Evolutionary conservation across 176 grass and related monocot species (phyloP), one percentile per base, ranked within the genome.

Genomic region (Musa troglodytarum): DNA sequence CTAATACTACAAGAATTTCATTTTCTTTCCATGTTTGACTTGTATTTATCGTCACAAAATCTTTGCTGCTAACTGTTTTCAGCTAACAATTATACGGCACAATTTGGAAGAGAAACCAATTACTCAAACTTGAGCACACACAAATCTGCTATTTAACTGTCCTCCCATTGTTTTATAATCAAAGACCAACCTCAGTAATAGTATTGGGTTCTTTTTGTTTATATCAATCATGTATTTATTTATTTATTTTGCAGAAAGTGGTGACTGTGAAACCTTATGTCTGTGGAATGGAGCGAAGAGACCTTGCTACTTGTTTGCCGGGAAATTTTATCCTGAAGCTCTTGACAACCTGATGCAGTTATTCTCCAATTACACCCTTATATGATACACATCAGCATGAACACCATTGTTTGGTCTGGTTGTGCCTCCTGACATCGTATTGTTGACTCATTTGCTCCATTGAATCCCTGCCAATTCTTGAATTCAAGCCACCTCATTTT

Each of bases 231-330:
- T 61, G 16, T 22, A 22, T 22, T 22, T 63, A 63, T 7, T 61
- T 61, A 17, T 61, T 61, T 14, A 6, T 64, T 26, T 85, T 81
- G 74, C 82, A 97, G 94, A 97, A 93, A 89, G 8, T 87, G 49
- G 2, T 83, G 58, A 93, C 82, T 12, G 73, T 65, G 84, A 85
- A 80, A 49, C 85, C 94, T 10, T 97, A n/a, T n/a, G 94, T 78
- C 85, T 93, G 70, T 93, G 94, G 94, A 97, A 97, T 34, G 90
- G 94, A 77, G 85, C 78, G n/a, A 97, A 91, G 86, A 91, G 90
- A 80, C 90, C 94, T 25, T 97, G 94, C 73, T 93, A 93, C 58
- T 87, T 97, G 75, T 97, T 97, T 75, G 94, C 90, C 56, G 85
- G 94, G 63, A 97, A 90, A 68, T 97, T 97, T 65, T 83, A 87